Percentiles rank a stretch among this genome's conserved stretches.
These are phyloP conservation scores for Claviceps capensis DNA, from an alignment of 2,329 filamentous ascomycete genomes.

Conservation along the genomic window DNA sequence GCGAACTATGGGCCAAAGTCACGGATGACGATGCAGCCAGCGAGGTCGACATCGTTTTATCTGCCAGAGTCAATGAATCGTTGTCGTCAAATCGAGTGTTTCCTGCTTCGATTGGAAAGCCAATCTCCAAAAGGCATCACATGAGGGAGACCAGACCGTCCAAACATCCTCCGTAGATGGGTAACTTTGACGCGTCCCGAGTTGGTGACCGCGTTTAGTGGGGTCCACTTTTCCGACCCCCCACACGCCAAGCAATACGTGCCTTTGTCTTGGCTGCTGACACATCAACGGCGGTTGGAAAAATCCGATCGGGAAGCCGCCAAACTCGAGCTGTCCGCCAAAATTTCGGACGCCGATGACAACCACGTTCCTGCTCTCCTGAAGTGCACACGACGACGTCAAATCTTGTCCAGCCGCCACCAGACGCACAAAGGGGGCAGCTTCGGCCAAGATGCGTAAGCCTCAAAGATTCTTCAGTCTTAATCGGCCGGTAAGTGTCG, in stretches of 20 bases:
- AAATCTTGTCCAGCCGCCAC: slow-evolving; percentile 2
- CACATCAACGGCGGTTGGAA: slow-evolving; percentile 9
- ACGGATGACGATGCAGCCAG: slow-evolving; percentile 46
- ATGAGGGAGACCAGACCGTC: too few species aligned
- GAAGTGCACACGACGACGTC: slow-evolving; percentile 2
- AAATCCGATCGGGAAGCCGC: slow-evolving; percentile 14
- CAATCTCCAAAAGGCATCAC: too few species aligned
- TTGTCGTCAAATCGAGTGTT: neutral
- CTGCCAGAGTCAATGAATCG: neutral
- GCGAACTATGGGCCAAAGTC: slow-evolving; percentile 38
- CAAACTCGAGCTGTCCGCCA: slow-evolving; percentile 12
- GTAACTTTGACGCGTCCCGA: slow-evolving; percentile 5
- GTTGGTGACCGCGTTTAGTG: slow-evolving; percentile 15
- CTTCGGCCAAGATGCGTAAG: slow-evolving; percentile 35
- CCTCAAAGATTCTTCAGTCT: slow-evolving; percentile 52
- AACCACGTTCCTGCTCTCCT: slow-evolving; percentile 1
- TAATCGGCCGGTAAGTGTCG: slow-evolving; percentile 44
- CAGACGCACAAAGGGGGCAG: slow-evolving; percentile 9
- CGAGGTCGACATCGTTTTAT: slow-evolving; percentile 26
- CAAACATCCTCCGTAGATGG: neutral
- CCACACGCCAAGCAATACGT: too few species aligned
- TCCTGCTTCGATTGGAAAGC: too few species aligned
- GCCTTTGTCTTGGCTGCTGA: neutral
- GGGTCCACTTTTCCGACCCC: slow-evolving; percentile 7
- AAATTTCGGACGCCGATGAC: slow-evolving; percentile 16